These are phyloP conservation scores for Panaeolus cyanescens DNA, from an alignment of 768 basidiomycete genomes.

Conservation along the genomic window DNA sequence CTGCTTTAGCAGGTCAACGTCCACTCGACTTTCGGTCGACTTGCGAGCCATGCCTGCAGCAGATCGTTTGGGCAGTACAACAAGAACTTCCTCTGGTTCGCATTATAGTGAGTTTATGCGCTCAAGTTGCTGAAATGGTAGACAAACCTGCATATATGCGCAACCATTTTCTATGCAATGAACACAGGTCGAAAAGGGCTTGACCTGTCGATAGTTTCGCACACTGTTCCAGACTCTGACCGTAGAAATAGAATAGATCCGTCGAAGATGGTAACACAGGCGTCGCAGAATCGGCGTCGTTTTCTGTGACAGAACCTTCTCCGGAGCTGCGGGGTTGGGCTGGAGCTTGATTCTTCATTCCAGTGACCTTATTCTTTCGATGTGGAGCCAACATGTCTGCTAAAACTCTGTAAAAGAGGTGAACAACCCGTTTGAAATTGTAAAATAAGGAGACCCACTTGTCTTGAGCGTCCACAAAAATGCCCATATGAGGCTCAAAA, in stretches of 20 bases:
- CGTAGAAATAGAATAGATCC: conserved; percentile 97
- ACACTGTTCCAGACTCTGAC: conserved; percentile 92
- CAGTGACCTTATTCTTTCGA: conserved; percentile 45
- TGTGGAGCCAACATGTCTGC: conserved; percentile 89
- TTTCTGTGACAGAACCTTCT: conserved; percentile 27
- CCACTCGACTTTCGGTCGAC: conserved; percentile 81
- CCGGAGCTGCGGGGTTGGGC: conserved; percentile 48
- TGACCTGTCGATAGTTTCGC: conserved; percentile 86
- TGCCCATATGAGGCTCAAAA: conserved; percentile 89
- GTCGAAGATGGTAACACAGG: conserved; percentile 90
- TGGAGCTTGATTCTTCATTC: conserved; percentile 47
- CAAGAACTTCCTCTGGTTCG: conserved; percentile 80
- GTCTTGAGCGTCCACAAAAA: conserved; percentile 97
- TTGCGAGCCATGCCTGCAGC: conserved; percentile 52
- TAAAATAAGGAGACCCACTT: conserved; percentile 50
- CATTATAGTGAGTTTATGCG: conserved; percentile 6
- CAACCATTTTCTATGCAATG: conserved; percentile 92
- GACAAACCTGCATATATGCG: conserved; percentile 84
- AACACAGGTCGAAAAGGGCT: conserved; percentile 78
- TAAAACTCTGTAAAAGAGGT: conserved; percentile 58
- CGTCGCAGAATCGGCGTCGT: conserved; percentile 49
- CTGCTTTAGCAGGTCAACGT: conserved; percentile 73
- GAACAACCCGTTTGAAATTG: not conserved
- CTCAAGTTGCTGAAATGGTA: not conserved
- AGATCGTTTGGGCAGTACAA: conserved; percentile 64